phyloP scores from a whole-genome alignment of 2,329 filamentous ascomycete genomes.

The Pseudogymnoascus sp. region DNA sequence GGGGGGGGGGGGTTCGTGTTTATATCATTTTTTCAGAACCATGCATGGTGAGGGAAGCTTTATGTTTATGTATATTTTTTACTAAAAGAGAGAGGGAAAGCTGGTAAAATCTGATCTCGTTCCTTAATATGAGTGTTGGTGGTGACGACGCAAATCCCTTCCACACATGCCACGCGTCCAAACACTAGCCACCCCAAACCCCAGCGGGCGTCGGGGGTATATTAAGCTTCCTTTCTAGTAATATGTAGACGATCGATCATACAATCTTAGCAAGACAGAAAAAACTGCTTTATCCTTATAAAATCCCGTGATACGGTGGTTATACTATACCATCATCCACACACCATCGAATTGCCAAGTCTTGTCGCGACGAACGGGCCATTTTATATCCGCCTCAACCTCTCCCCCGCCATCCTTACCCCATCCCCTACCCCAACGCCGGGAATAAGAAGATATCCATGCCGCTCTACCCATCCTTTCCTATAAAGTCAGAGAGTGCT shows the following conservation, averaged over 20 bases:
- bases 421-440: neutral
- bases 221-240: neutral
- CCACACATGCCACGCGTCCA: conserved; percentile 2
- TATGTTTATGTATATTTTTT: neutral
- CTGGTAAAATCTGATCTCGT: neutral
- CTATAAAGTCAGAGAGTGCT: no score
- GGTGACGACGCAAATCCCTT: neutral
- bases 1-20: neutral
- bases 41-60: neutral
- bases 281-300: no score
- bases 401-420: no score
- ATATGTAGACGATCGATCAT: neutral
- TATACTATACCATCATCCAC: no score
- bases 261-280: no score
- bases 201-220: neutral
- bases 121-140: neutral
- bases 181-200: neutral
- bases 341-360: neutral
- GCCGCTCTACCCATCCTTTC: neutral
- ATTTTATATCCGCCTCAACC: no score
- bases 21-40: neutral
- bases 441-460: neutral
- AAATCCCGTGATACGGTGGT: no score
- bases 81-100: neutral
- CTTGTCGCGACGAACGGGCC: neutral